These are phyloP conservation scores for Phytophthora pini DNA, from an alignment of 352 stramenopile genomes.

Conservation along the genomic window DNA sequence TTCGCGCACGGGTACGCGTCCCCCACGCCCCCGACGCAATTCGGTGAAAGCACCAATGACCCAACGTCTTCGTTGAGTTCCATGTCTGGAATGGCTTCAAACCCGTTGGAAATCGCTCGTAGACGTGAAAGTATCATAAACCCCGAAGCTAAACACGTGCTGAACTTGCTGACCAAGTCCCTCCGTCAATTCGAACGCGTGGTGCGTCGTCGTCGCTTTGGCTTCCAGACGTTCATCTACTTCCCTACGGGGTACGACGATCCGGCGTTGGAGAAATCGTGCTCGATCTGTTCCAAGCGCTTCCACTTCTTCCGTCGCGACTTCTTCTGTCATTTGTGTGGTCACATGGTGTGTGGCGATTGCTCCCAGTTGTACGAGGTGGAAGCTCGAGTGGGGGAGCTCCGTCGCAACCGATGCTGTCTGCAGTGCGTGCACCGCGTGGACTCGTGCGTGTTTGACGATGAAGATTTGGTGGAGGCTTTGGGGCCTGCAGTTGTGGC, in stretches of 20 bases:
- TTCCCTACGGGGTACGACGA: conserved; percentile 51
- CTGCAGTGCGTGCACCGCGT: conserved; percentile 60
- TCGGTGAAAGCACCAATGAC: conserved; percentile 25
- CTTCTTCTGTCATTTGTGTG: conserved; percentile 65
- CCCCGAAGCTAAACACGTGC: conserved; percentile 47
- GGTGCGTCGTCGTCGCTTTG: conserved; percentile 66
- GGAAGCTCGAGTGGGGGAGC: conserved; percentile 47
- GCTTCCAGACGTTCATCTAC: conserved; percentile 75
- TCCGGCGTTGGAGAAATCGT: conserved; percentile 35
- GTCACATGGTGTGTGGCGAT: conserved; percentile 53
- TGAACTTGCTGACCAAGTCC: conserved; percentile 56
- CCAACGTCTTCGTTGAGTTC: conserved; percentile 16
- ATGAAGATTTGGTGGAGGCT: conserved; percentile 50
- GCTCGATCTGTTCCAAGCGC: conserved; percentile 56
- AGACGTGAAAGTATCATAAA: conserved; percentile 55
- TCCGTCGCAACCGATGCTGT: conserved; percentile 58
- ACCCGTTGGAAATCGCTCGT: conserved; percentile 34
- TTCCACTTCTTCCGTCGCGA: conserved; percentile 59
- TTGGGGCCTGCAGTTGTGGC: conserved; percentile 54
- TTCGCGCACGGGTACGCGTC: conserved; percentile 66
- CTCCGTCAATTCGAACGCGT: conserved; percentile 60
- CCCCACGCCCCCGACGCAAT: conserved; percentile 40
- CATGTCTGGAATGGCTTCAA: conserved; percentile 23
- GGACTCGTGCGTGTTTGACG: conserved; percentile 58
- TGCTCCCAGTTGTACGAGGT: conserved; percentile 63